A percentile compares a stretch with the other conserved stretches of the same genome.
These are phyloP conservation scores for Diutina neorugosa DNA, from an alignment of 1,139 yeast genomes.

Conservation along the genomic window DNA sequence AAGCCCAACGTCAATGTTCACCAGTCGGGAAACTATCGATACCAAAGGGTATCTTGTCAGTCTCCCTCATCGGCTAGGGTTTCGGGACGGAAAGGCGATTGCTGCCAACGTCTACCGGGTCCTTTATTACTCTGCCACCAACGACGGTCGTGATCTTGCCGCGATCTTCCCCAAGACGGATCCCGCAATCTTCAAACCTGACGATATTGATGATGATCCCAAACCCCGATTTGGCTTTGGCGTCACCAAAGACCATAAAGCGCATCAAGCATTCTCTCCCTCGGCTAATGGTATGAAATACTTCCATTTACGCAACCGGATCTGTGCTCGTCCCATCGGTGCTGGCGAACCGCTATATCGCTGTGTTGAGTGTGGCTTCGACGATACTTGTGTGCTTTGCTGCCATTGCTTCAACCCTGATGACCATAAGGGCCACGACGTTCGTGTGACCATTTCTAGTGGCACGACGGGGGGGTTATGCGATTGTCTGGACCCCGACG, in stretches of 20 bases:
- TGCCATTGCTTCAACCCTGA: constrained; percentile 53
- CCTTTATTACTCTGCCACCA: not conserved
- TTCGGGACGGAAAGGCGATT: not conserved
- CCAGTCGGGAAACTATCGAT: too few species aligned
- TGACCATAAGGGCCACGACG: constrained; percentile 57
- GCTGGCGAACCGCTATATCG: constrained; percentile 55
- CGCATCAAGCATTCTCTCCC: constrained; percentile 4
- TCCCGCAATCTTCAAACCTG: not conserved
- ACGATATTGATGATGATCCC: not conserved
- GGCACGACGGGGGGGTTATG: constrained; percentile 54
- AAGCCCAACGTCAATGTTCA: too few species aligned
- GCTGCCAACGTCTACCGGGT: not conserved
- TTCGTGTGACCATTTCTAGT: constrained; percentile 36
- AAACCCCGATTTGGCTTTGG: not conserved
- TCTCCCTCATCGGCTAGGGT: not conserved
- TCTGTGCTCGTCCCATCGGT: constrained; percentile 52
- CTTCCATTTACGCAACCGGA: constrained; percentile 22
- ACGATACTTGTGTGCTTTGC: constrained; percentile 66
- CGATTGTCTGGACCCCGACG: constrained; percentile 87
- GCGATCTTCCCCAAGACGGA: constrained; percentile 5
- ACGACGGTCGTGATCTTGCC: not conserved
- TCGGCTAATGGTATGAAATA: not conserved
- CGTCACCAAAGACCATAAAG: not conserved
- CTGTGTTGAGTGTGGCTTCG: constrained; percentile 51
- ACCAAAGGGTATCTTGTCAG: not conserved